Evolutionary conservation across 768 basidiomycete species (phyloP).

Genomic region (Lentinula boryana): DNA sequence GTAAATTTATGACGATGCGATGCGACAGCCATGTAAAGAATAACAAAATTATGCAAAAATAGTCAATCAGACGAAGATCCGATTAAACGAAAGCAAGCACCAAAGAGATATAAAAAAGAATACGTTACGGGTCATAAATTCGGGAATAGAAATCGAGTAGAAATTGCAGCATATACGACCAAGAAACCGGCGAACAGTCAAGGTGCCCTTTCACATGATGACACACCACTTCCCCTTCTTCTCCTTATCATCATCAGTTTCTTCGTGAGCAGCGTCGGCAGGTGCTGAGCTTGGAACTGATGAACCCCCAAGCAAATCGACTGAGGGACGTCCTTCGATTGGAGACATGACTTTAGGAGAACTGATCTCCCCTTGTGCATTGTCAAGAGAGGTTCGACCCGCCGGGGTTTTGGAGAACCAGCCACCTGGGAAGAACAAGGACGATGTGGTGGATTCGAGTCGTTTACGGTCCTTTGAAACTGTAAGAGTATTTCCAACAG

Average conservation of each 20-base stretch:
- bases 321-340: conserved; percentile 14
- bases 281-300: conserved; percentile 2
- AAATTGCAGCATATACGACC: no score
- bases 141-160: not conserved
- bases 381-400: conserved; percentile 42
- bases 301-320: not conserved
- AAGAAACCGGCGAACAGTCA: no score
- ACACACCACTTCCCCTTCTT: conserved; percentile 33
- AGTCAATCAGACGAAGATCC: not conserved
- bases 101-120: not conserved
- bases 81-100: not conserved
- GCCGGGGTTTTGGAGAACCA: conserved; percentile 43
- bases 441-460: conserved; percentile 51
- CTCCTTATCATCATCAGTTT: conserved; percentile 12
- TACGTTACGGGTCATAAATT: conserved; percentile 1
- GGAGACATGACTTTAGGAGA: conserved; percentile 21
- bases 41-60: not conserved
- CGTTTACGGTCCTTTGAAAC: conserved; percentile 25
- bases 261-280: conserved; percentile 11
- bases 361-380: conserved; percentile 44
- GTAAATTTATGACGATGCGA: not conserved
- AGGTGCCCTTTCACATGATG: conserved; percentile 23
- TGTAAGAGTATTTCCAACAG: conserved; percentile 10
- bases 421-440: conserved; percentile 50
- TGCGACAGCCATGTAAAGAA: not conserved